These are phyloP conservation scores for Tubosaeta sp. DNA, from an alignment of 768 basidiomycete species.

Conservation along the genomic window DNA sequence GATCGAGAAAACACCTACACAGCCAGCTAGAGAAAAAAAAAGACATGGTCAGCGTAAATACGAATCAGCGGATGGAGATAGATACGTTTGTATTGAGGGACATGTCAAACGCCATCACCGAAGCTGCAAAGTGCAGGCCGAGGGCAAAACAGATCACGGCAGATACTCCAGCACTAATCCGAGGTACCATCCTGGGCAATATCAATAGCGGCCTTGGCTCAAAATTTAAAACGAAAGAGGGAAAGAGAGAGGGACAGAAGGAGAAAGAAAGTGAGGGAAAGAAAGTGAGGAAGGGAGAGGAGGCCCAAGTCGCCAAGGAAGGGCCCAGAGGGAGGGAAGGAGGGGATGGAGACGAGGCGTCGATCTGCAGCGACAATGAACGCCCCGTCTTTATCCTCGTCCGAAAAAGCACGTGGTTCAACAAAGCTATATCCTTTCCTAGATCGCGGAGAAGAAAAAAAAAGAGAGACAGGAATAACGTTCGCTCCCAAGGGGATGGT, in stretches of 20 bases:
- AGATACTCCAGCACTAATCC: not conserved
- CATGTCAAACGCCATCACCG: slow-evolving; percentile 26
- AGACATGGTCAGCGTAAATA: not conserved
- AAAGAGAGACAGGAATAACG: not conserved
- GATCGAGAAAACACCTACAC: slow-evolving; percentile 14
- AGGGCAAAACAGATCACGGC: slow-evolving; percentile 14
- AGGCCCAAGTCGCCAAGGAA: not conserved
- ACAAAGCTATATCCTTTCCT: slow-evolving; percentile 11
- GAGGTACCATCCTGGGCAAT: slow-evolving; percentile 7
- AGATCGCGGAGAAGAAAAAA: slow-evolving; percentile 1
- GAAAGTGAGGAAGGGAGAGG: not conserved
- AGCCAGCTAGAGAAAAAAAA: slow-evolving; percentile 16
- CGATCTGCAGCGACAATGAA: not conserved
- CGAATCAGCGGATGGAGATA: not conserved
- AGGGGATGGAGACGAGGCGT: not conserved
- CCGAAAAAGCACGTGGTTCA: slow-evolving; percentile 10
- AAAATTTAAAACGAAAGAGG: not conserved
- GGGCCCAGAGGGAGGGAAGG: not conserved
- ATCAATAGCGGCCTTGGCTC: not conserved
- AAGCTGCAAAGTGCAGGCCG: slow-evolving; percentile 7
- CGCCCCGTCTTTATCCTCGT: not conserved
- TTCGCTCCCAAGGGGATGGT: not conserved
- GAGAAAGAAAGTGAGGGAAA: not conserved
- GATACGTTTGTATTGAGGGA: slow-evolving; percentile 21
- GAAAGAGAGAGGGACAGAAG: not conserved